Evolutionary conservation across 139 green algal species (phyloP), one percentile per base, ranked within the genome.

Genomic region (Chlamydomonas sphaeroides): DNA sequence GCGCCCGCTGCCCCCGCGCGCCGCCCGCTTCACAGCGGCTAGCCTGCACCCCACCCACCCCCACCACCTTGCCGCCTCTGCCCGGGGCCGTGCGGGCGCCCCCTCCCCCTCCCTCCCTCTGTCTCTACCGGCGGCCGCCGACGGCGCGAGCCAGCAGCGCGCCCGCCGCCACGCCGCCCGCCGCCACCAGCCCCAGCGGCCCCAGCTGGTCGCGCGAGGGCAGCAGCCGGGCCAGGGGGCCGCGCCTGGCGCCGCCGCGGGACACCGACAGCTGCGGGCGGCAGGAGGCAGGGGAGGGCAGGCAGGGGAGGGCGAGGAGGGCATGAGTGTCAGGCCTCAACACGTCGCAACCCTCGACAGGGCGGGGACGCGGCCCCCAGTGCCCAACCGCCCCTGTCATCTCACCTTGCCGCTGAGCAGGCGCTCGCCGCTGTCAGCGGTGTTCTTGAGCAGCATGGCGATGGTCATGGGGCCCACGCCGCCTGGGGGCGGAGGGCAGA

Each of bases 401-500:
- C 62, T 26, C 33, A 76, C 53, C 45, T 84, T 59, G 2, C 85
- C 85, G 14, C 70, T 61, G 59, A 89, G 66, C 42, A 84, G 86
- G 0, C 89, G 80, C 80, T 90, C 70, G 1, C 91, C 93, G 41
- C 87, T 85, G 41, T 92, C 79, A 26, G 94, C 36, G 8, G 92
- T 97, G 89, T 98, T 98, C 39, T 90, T 68, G 38, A 99, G 86
- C 61, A 99, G 89, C 86, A 98, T 97, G 5, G 97, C 96, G 79
- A 99, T 98, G 32, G 97, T 99, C 97, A 99, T 99, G 25, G 97
- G 97, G 10, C 97, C 97, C 28, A 99, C 95, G 11, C 97, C 97
- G 21, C 95, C 71, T 85, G 78, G 18, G 35, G 14, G 48, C 0
- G 35, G 33, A 18, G 28, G 7, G 30, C 18, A 62, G 20, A 18